These are phyloP conservation scores for Phytophthora fragariaefolia DNA, from an alignment of 352 stramenopile genomes.

Conservation along the genomic window DNA sequence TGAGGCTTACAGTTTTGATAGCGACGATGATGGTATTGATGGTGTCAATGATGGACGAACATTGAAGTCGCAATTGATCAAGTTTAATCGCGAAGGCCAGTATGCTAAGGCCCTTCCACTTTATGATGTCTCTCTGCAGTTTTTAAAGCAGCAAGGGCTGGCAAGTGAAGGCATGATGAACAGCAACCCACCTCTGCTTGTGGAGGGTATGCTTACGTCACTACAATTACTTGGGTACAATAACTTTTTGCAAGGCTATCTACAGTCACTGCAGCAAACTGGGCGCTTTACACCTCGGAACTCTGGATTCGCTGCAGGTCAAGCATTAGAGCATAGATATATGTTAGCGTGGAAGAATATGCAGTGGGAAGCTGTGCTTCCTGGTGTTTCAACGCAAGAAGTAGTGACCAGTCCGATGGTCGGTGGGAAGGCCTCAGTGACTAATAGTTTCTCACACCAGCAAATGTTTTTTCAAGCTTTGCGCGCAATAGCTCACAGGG, in stretches of 20 bases:
- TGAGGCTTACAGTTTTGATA: conserved; percentile 66
- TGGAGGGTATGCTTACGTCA: conserved; percentile 66
- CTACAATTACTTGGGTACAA: conserved; percentile 77
- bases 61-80: conserved; percentile 71
- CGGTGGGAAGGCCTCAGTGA: background rate
- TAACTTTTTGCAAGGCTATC: conserved; percentile 68
- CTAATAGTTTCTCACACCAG: conserved; percentile 55
- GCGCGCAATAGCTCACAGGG: conserved; percentile 61
- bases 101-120: conserved; percentile 70
- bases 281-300: background rate
- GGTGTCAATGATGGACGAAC: conserved; percentile 80
- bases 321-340: conserved; percentile 67
- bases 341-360: conserved; percentile 82
- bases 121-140: conserved; percentile 78
- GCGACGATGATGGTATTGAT: conserved; percentile 77
- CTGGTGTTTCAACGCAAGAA: conserved; percentile 25
- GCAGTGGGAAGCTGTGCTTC: conserved; percentile 69
- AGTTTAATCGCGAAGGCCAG: conserved; percentile 72
- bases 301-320: conserved; percentile 7
- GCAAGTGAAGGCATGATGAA: background rate
- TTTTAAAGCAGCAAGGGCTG: conserved; percentile 28
- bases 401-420: conserved; percentile 6
- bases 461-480: conserved; percentile 59
- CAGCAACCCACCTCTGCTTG: conserved; percentile 17
- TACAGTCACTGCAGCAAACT: conserved; percentile 42